Evolutionary conservation across 2,329 filamentous ascomycete species (phyloP).

Genomic region (Gaeumannomyces tritici): DNA sequence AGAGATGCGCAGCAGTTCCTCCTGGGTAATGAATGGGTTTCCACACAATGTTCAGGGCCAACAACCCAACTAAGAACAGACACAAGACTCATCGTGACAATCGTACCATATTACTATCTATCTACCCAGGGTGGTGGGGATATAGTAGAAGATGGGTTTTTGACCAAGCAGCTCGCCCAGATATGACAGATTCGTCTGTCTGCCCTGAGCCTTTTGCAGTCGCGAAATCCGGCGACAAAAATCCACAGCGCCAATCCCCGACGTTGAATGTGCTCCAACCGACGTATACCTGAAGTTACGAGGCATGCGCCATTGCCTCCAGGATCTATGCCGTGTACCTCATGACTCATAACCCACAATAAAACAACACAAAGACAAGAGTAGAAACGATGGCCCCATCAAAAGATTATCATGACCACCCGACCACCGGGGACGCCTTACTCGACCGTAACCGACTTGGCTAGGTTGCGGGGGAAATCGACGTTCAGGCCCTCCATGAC

Average conservation of each 20-base stretch:
- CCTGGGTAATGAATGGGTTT: no score
- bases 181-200: background rate
- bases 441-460: slow-evolving; percentile 98
- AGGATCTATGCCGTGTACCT: background rate
- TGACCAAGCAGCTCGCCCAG: background rate
- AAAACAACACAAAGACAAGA: background rate
- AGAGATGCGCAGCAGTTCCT: background rate
- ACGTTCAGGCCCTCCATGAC: slow-evolving; percentile 95
- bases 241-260: background rate
- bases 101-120: background rate
- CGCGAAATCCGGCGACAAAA: background rate
- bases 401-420: background rate
- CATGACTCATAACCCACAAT: background rate
- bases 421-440: slow-evolving; percentile 36
- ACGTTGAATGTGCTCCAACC: background rate
- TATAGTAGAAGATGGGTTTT: background rate
- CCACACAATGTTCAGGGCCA: no score
- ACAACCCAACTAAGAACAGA: no score
- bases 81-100: background rate
- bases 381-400: background rate
- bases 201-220: background rate
- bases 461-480: slow-evolving; percentile 96
- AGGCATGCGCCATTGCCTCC: background rate
- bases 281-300: background rate
- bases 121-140: background rate